phyloP scores from a whole-genome alignment of 805 yeast genomes.

The Suhomyces sp. region DNA sequence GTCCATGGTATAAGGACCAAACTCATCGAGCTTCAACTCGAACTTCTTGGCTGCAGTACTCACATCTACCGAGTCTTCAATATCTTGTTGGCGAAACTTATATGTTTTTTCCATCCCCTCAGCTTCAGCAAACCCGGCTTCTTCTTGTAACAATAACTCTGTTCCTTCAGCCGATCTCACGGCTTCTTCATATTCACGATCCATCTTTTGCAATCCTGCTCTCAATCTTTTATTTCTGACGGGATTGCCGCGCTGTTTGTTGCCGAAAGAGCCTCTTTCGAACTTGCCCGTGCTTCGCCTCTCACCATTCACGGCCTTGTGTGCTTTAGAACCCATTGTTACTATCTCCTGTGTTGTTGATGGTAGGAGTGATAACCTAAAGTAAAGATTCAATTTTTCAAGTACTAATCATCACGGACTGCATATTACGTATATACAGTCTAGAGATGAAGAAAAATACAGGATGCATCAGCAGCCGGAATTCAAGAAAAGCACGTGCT shows the following conservation, averaged over 20 bases:
- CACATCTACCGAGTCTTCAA: constrained; percentile 71
- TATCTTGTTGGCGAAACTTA: constrained; percentile 80
- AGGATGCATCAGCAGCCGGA: too few relatives aligned
- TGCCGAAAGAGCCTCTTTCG: constrained; percentile 1
- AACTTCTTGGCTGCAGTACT: constrained; percentile 74
- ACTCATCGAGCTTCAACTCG: constrained; percentile 67
- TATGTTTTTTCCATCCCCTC: constrained; percentile 94
- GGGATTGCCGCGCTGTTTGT: constrained; percentile 20
- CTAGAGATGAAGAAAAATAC: too few relatives aligned
- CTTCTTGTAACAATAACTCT: constrained; percentile 81
- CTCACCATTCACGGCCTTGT: constrained; percentile 1
- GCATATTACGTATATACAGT: too few relatives aligned
- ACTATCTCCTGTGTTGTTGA: neutral
- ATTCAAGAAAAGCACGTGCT: too few relatives aligned
- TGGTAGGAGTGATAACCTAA: too few relatives aligned
- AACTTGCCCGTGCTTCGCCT: constrained; percentile 8
- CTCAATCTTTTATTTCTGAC: constrained; percentile 61
- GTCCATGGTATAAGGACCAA: constrained; percentile 84
- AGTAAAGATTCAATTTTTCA: neutral
- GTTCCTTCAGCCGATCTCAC: constrained; percentile 82
- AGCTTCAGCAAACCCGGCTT: constrained; percentile 83
- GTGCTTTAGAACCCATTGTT: constrained; percentile 1
- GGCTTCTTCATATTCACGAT: constrained; percentile 73
- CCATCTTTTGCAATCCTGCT: constrained; percentile 65
- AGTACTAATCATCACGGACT: constrained; percentile 1